Base-by-base conservation (phyloP, 805 yeast species). In the Candida namnaoensis region DNA sequence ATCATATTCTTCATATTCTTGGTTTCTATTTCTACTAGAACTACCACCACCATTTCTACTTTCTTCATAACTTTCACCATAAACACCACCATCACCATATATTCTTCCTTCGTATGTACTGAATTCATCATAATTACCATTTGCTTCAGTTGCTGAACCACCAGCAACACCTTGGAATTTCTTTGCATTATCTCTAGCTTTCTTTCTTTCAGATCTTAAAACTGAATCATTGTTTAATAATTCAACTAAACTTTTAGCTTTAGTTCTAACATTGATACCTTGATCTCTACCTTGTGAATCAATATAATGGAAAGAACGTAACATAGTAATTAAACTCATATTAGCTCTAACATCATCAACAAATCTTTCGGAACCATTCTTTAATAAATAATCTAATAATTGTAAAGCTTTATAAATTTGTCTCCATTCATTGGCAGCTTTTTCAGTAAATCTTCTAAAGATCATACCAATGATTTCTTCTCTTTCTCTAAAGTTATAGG, bases 401-500 rank as follows among this genome's bases (percentile, higher is more conserved):
- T 90, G 97, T 53, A 93, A 71, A 4, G 96, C 80, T 66, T 93
- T 93, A 68, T 93, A 93, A 49, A 93, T 91, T 62, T 93, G 99
- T 59, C 99, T 79, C 99, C 99, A 93, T 65, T 93, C 98, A 59
- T 79, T 82, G 39, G 97, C 95, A 7, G 93, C 75, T 65, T 93
- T 93, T 61, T 93, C 99, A 7, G 98, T 91, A 66, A 93, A 93
- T 48, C 99, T 74, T 53, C 95, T 71, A 58, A 82, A 82, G 26
- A 83, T 72, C 78, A 85, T 81, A 4, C 85, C 79, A 41, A 82
- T 68, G 43, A 84, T 76, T 58, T 85, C 95, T 54, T 82, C 90
- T 44, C 95, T 64, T 53, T 85, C 93, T 47, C 87, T 67, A 55
- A 79, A 78, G 66, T 86, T 88, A 65, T 86, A 87, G 4, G 99